These are phyloP conservation scores for Naegleria lovaniensis DNA, from an alignment of 208 protist genomes.

Conservation along the genomic window DNA sequence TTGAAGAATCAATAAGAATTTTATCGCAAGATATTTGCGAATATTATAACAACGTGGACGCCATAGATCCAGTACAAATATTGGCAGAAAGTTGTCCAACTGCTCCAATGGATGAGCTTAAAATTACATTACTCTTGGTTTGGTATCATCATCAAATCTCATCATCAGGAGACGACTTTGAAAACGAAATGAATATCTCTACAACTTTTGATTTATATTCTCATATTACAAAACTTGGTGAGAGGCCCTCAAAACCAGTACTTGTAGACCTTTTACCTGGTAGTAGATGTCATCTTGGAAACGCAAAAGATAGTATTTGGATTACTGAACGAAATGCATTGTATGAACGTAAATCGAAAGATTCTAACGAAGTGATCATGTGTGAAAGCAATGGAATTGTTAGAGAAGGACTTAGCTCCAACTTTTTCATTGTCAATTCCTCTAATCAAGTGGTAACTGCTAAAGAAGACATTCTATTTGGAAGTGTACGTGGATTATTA, in stretches of 20 bases:
- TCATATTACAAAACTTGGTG: not conserved
- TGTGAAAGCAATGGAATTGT: not conserved
- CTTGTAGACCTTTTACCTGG: not conserved
- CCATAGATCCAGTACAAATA: not conserved
- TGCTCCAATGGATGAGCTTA: not conserved
- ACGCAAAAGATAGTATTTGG: slow-evolving; percentile 19
- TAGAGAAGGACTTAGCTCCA: not conserved
- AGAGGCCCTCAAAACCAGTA: not conserved
- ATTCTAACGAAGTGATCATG: not conserved
- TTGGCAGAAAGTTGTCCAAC: not conserved
- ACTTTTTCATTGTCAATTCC: not conserved
- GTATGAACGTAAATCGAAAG: not conserved
- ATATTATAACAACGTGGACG: not conserved
- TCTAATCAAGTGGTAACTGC: not conserved
- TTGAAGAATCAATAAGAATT: not conserved
- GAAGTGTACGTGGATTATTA: not conserved
- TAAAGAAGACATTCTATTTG: not conserved
- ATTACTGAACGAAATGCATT: not conserved
- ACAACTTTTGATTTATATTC: slow-evolving; percentile 7
- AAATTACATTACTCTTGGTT: not conserved
- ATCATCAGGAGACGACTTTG: not conserved
- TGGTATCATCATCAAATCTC: not conserved
- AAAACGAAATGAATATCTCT: not conserved
- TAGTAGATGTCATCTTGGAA: not conserved
- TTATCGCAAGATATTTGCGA: not conserved